Evolutionary conservation across 139 green algal genomes (phyloP).

Genomic region (Chlamydomonas sp.): DNA sequence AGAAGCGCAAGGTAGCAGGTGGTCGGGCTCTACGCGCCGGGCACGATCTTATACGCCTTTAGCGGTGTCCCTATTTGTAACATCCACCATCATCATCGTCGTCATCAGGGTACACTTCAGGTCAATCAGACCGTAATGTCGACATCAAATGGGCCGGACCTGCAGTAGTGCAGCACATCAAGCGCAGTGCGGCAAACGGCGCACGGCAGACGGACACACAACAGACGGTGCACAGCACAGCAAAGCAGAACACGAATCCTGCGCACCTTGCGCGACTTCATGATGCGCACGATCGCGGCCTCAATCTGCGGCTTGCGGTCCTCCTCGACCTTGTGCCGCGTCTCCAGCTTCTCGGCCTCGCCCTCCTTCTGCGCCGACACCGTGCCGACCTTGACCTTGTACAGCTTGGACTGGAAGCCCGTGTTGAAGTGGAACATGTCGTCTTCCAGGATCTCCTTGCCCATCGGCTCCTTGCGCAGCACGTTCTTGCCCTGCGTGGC

Average conservation of each 20-base stretch:
- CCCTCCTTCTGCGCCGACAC: conserved; percentile 59
- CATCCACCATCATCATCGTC: no score
- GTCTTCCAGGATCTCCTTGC: conserved; percentile 66
- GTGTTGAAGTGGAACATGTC: conserved; percentile 92
- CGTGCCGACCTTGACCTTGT: conserved; percentile 72
- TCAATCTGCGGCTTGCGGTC: conserved; percentile 98
- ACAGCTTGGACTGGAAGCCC: conserved; percentile 72
- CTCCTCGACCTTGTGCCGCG: conserved; percentile 88
- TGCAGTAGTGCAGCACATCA: not conserved
- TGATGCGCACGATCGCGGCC: conserved; percentile 82
- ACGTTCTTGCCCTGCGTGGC: conserved; percentile 16
- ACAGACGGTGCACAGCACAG: conserved; percentile 5
- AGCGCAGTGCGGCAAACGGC: not conserved
- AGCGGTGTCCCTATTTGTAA: no score
- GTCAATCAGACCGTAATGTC: no score
- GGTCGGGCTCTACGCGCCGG: no score
- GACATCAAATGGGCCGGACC: no score
- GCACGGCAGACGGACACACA: not conserved
- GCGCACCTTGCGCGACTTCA: conserved; percentile 87
- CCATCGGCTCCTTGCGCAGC: conserved; percentile 8
- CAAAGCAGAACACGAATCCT: not conserved
- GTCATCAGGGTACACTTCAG: no score
- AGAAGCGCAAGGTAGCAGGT: no score
- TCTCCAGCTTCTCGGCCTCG: conserved; percentile 83
- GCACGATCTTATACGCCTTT: no score